Conservation (phyloP, 129 eudicot species). For the Kitagawia praeruptora region DNA sequence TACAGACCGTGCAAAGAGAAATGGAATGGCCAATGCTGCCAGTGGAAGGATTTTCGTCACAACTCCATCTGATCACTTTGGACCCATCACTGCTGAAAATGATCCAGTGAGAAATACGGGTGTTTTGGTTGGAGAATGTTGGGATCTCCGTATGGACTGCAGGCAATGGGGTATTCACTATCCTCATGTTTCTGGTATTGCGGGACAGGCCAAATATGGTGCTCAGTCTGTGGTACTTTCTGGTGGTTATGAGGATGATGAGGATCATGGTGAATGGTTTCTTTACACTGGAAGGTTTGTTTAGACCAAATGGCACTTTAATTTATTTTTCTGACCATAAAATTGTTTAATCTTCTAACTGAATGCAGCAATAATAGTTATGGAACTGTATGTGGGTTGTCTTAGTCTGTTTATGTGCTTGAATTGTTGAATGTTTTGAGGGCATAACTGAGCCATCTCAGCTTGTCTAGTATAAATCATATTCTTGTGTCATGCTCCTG, state of each 20-base stretch:
- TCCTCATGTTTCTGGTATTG: constrained; percentile 51
- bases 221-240: constrained; percentile 67
- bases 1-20: constrained; percentile 45
- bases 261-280: constrained; percentile 77
- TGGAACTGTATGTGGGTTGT: not conserved
- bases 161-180: constrained; percentile 75
- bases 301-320: not conserved
- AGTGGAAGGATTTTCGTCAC: constrained; percentile 70
- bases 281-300: constrained; percentile 66
- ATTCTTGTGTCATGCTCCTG: not conserved
- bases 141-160: constrained; percentile 51
- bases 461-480: not conserved
- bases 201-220: constrained; percentile 50
- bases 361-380: not conserved
- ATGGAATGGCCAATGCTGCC: constrained; percentile 64
- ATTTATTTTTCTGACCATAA: not conserved
- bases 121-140: constrained; percentile 57
- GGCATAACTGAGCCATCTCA: not conserved
- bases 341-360: not conserved
- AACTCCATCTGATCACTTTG: constrained; percentile 44
- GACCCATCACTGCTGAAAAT: constrained; percentile 52
- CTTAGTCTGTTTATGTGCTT: not conserved
- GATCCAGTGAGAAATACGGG: constrained; percentile 53
- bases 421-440: not conserved
- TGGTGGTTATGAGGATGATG: constrained; percentile 68